phyloP scores from a whole-genome alignment of 352 stramenopile genomes.

The Blastocystis hominis region DNA sequence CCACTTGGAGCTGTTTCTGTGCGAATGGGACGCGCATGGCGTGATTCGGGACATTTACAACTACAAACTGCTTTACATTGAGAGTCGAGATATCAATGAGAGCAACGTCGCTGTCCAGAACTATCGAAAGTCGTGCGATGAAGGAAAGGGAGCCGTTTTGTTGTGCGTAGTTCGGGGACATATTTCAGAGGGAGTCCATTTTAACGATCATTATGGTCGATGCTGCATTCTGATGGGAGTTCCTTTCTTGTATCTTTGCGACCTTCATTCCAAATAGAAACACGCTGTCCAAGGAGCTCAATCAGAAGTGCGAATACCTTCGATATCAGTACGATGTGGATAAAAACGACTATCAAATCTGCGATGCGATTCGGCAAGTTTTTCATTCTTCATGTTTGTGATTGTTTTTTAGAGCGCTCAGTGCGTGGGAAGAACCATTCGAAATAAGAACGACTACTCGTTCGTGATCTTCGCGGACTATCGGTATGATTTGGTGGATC shows the following conservation, averaged over 20 bases:
- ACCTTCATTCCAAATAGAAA: slow-evolving; percentile 59
- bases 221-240: slow-evolving; percentile 95
- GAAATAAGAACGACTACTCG: slow-evolving; percentile 96
- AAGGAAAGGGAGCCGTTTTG: slow-evolving; percentile 88
- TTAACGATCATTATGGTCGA: slow-evolving; percentile 94
- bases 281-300: slow-evolving; percentile 69
- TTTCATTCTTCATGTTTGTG: slow-evolving; percentile 8
- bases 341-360: slow-evolving; percentile 61
- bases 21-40: slow-evolving; percentile 64
- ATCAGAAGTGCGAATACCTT: slow-evolving; percentile 88
- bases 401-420: slow-evolving; percentile 70
- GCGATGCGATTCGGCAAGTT: slow-evolving; percentile 85
- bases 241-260: slow-evolving; percentile 93
- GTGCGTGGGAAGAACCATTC: slow-evolving; percentile 90
- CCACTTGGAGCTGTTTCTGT: slow-evolving; percentile 30
- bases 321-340: slow-evolving; percentile 74
- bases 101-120: slow-evolving; percentile 95
- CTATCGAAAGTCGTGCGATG: slow-evolving; percentile 90
- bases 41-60: slow-evolving; percentile 84
- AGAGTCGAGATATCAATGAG: slow-evolving; percentile 98
- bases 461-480: slow-evolving; percentile 95
- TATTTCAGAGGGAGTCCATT: slow-evolving; percentile 98
- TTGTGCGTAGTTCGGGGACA: slow-evolving; percentile 94
- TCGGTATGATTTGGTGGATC: slow-evolving; percentile 92
- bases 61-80: slow-evolving; percentile 95